Percentiles rank a stretch among this genome's conserved stretches.
These are phyloP conservation scores for Rhododendron ovatum DNA, from an alignment of 148 eudicot genomes.

Conservation along the genomic window DNA sequence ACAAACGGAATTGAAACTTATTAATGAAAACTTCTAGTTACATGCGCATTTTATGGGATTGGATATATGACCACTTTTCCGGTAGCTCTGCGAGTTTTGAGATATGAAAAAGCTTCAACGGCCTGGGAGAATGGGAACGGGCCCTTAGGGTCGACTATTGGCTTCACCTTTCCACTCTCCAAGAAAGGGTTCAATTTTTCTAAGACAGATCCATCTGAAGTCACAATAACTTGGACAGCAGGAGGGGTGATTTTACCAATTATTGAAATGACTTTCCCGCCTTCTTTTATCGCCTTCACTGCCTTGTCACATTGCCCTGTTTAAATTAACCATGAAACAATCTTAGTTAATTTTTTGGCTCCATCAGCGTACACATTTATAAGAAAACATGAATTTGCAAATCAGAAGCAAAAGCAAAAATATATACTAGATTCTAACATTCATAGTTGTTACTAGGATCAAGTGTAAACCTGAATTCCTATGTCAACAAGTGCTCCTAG, in stretches of 20 bases:
- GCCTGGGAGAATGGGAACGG: constrained; percentile 73
- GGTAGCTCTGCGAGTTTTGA: constrained; percentile 75
- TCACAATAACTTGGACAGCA: constrained; percentile 73
- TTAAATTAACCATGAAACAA: not conserved
- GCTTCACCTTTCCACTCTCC: constrained; percentile 77
- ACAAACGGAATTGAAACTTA: not conserved
- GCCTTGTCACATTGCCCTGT: constrained; percentile 80
- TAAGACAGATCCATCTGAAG: constrained; percentile 61
- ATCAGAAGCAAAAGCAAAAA: no score
- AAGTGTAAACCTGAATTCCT: no score
- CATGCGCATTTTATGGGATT: constrained; percentile 30
- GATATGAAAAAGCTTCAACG: constrained; percentile 70
- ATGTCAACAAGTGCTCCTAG: not conserved
- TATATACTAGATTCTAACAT: no score
- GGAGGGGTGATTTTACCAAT: constrained; percentile 80
- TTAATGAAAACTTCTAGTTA: not conserved
- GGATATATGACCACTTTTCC: constrained; percentile 91
- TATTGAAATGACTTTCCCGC: constrained; percentile 78
- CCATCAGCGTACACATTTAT: not conserved
- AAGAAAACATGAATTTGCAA: not conserved
- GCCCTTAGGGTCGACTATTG: constrained; percentile 71
- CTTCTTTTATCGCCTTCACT: constrained; percentile 75
- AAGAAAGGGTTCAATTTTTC: constrained; percentile 75
- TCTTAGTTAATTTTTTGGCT: not conserved
- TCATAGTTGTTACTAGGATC: no score